A percentile compares a stretch with the other conserved stretches of the same genome.
Conservation (phyloP, 1,139 yeast genomes). For the Citeromyces siamensis region DNA sequence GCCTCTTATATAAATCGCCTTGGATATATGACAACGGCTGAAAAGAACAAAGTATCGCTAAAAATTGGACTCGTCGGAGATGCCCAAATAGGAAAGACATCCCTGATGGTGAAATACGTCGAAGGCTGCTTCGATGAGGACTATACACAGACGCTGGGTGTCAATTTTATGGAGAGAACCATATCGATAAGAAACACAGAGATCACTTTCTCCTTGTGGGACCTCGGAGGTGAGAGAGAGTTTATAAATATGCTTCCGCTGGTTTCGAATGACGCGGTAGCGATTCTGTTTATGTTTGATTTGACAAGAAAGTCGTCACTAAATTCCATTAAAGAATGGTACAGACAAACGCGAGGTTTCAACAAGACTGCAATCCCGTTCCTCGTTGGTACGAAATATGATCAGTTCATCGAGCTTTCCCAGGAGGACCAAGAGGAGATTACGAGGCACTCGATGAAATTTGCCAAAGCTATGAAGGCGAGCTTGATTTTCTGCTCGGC, state of each 20-base stretch:
- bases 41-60: constrained; percentile 48
- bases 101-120: constrained; percentile 93
- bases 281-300: constrained; percentile 87
- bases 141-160: constrained; percentile 90
- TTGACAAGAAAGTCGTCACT: constrained; percentile 78
- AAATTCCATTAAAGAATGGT: constrained; percentile 89
- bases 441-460: constrained; percentile 75
- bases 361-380: constrained; percentile 90
- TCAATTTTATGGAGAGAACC: constrained; percentile 88
- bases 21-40: no score
- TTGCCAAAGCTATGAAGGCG: constrained; percentile 87
- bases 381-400: constrained; percentile 90
- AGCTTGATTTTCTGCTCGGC: constrained; percentile 89
- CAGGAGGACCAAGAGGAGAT: constrained; percentile 77
- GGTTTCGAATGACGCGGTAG: constrained; percentile 90
- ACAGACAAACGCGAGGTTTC: constrained; percentile 83
- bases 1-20: no score
- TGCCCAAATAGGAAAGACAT: constrained; percentile 96
- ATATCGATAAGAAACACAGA: constrained; percentile 81
- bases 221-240: constrained; percentile 93
- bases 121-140: constrained; percentile 90
- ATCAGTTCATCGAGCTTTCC: constrained; percentile 70
- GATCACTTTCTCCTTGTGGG: constrained; percentile 91
- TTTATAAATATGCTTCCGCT: constrained; percentile 93
- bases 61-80: constrained; percentile 95